Percentiles rank a stretch among this genome's conserved stretches.
Conservation (phyloP, 1,284 basidiomycete genomes). For the Garcileccinum viscosum region DNA sequence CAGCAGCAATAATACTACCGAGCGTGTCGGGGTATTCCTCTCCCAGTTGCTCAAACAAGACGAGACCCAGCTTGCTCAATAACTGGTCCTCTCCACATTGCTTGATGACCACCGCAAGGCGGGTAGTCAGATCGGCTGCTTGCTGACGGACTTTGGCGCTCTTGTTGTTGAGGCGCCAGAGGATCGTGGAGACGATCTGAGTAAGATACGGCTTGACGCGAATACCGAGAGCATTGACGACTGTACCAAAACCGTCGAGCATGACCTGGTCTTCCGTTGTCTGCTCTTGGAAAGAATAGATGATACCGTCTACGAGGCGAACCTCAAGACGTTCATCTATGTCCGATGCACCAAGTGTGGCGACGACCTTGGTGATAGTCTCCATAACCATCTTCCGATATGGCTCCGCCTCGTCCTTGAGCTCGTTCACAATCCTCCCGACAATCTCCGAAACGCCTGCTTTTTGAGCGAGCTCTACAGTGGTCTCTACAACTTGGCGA, state of each 20-base stretch:
- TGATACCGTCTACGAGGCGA: slow-evolving; percentile 95
- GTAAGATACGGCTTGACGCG: slow-evolving; percentile 99
- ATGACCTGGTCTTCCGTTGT: slow-evolving; percentile 99
- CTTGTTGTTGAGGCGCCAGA: slow-evolving; percentile 99
- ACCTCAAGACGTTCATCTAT: slow-evolving; percentile 96
- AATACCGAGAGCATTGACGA: slow-evolving; percentile 94
- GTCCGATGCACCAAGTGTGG: slow-evolving; percentile 91
- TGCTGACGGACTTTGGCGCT: slow-evolving; percentile 99
- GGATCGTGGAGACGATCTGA: slow-evolving; percentile 98
- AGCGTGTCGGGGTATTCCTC: slow-evolving; percentile 99
- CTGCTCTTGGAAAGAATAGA: slow-evolving; percentile 99
- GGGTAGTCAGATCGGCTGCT: slow-evolving; percentile 88
- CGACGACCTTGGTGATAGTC: slow-evolving; percentile 97
- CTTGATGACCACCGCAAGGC: slow-evolving; percentile 95
- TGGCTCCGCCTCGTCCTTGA: slow-evolving; percentile 96
- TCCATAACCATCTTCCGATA: slow-evolving; percentile 99
- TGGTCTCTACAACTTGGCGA: slow-evolving; percentile 97
- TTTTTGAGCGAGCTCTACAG: slow-evolving; percentile 97
- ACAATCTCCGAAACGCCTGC: slow-evolving; percentile 96
- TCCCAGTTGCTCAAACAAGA: slow-evolving; percentile 97
- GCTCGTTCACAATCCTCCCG: slow-evolving; percentile 91
- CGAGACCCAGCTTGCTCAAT: slow-evolving; percentile 94
- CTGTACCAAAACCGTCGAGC: slow-evolving; percentile 97
- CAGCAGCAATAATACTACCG: slow-evolving; percentile 98
- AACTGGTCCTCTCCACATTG: slow-evolving; percentile 97